Evolutionary conservation across 2,329 filamentous ascomycete genomes (phyloP).

Genomic region (Teratosphaeria viscida): DNA sequence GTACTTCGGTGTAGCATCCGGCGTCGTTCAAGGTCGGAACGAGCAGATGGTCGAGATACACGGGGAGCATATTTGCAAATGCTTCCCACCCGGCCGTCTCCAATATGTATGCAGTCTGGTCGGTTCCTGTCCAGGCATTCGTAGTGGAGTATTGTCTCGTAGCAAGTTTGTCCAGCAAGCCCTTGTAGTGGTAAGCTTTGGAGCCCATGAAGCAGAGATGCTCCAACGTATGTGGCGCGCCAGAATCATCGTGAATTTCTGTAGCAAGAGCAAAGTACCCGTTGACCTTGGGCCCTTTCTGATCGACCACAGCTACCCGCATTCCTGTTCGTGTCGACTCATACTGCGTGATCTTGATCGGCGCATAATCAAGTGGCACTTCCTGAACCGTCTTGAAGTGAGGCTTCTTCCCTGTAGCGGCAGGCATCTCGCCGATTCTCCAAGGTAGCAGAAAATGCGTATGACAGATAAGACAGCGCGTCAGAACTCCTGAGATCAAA

Average conservation of each 20-base stretch:
- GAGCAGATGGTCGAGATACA: constrained; percentile 91
- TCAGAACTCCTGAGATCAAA: neutral
- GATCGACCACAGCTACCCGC: constrained; percentile 84
- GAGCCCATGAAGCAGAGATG: constrained; percentile 59
- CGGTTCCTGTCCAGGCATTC: constrained; percentile 94
- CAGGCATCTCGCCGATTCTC: constrained; percentile 14
- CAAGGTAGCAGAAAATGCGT: neutral
- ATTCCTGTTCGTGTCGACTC: constrained; percentile 89
- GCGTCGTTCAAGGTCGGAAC: constrained; percentile 86
- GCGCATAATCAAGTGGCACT: constrained; percentile 84
- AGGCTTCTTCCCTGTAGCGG: constrained; percentile 29
- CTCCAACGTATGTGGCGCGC: constrained; percentile 55
- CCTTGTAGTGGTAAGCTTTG: constrained; percentile 87
- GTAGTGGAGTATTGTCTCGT: constrained; percentile 87
- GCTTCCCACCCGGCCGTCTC: constrained; percentile 96
- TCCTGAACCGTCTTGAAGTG: constrained; percentile 76
- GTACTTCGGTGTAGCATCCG: constrained; percentile 88
- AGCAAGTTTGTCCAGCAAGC: constrained; percentile 85
- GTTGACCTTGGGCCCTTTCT: constrained; percentile 86
- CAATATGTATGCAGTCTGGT: constrained; percentile 92
- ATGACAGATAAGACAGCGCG: no score
- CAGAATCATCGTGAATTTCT: constrained; percentile 95
- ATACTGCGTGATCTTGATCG: constrained; percentile 85
- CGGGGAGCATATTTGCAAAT: constrained; percentile 84
- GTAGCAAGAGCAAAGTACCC: constrained; percentile 94